phyloP scores from a whole-genome alignment of 1,284 basidiomycete genomes.

The Amylostereum areolatum region DNA sequence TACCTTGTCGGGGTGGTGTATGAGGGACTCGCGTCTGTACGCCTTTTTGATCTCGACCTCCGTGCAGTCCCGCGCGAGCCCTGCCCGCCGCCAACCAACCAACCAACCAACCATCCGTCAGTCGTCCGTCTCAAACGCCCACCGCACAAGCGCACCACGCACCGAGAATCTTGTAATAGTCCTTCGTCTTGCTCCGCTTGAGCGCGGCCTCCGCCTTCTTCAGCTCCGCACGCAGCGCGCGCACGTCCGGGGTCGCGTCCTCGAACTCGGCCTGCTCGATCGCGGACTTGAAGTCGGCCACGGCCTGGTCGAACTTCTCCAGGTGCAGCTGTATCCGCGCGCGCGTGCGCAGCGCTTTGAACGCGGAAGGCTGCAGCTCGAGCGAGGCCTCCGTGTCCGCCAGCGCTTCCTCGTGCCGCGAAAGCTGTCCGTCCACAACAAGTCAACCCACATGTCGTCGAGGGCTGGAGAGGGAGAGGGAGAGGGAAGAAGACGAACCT shows the following conservation, averaged over 20 bases:
- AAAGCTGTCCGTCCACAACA: constrained; percentile 37
- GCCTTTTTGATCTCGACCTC: constrained; percentile 77
- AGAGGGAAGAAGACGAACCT: constrained; percentile 37
- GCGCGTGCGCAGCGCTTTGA: constrained; percentile 83
- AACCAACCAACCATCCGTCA: too few species aligned
- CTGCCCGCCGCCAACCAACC: constrained; percentile 9
- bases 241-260: constrained; percentile 55
- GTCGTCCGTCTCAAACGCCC: neutral
- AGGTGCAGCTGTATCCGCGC: constrained; percentile 73
- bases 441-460: constrained; percentile 4
- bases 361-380: constrained; percentile 56
- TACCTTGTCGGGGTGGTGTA: constrained; percentile 82
- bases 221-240: constrained; percentile 58
- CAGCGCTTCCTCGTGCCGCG: constrained; percentile 62
- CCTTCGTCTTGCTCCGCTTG: constrained; percentile 81
- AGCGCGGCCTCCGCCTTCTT: constrained; percentile 73
- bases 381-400: constrained; percentile 69
- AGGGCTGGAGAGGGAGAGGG: constrained; percentile 1
- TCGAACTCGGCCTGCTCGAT: constrained; percentile 64
- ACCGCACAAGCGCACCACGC: constrained; percentile 1
- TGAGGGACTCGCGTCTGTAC: constrained; percentile 70
- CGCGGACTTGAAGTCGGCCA: constrained; percentile 75
- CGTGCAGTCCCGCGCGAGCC: constrained; percentile 50
- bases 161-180: constrained; percentile 76
- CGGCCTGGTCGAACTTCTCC: constrained; percentile 68